These are phyloP conservation scores for Cercophora sp. DNA, from an alignment of 495 filamentous ascomycete species.

Conservation along the genomic window DNA sequence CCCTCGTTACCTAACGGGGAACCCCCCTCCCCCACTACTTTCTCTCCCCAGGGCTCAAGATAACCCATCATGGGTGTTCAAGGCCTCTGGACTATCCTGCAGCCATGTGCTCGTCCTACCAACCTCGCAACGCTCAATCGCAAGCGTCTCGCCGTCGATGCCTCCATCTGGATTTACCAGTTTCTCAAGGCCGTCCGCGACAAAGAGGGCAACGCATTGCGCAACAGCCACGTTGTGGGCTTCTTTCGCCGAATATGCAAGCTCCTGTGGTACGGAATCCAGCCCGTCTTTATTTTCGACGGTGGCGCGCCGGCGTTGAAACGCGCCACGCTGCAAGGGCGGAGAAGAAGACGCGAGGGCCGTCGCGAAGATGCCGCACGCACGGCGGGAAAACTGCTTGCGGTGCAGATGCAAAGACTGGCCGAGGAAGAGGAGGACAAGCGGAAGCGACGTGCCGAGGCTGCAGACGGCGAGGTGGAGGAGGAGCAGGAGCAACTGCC, in stretches of 20 bases:
- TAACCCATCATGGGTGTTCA: conserved; percentile 79
- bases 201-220: conserved; percentile 94
- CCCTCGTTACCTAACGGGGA: background rate
- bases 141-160: conserved; percentile 93
- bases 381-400: conserved; percentile 85
- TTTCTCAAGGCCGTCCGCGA: conserved; percentile 98
- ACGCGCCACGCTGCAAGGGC: conserved; percentile 76
- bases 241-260: conserved; percentile 99
- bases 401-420: conserved; percentile 83
- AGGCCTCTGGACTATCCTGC: conserved; percentile 90
- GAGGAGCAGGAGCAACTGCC: conserved; percentile 64
- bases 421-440: conserved; percentile 78
- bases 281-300: conserved; percentile 96
- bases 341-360: conserved; percentile 80
- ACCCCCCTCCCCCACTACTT: background rate
- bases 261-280: conserved; percentile 92
- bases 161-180: conserved; percentile 99
- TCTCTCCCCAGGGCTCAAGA: background rate
- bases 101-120: conserved; percentile 84
- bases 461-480: conserved; percentile 30
- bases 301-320: conserved; percentile 90
- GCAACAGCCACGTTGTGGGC: conserved; percentile 90
- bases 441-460: conserved; percentile 47
- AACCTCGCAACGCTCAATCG: conserved; percentile 94
- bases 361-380: conserved; percentile 85